These are phyloP conservation scores for Aegilops sharonensis DNA, from an alignment of 176 grass and related monocot genomes.

Conservation along the genomic window DNA sequence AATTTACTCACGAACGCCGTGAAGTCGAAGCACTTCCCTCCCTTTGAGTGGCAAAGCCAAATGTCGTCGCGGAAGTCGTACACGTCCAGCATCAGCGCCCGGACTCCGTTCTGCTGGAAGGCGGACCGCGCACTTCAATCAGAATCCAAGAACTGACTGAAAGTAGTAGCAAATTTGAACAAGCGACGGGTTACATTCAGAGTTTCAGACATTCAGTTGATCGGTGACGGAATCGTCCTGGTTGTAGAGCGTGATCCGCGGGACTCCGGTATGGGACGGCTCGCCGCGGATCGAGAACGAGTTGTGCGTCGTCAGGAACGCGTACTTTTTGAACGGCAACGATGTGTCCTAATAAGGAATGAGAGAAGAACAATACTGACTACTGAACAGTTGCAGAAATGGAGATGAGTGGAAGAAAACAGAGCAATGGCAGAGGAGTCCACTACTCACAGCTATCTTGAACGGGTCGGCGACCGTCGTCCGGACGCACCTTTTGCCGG, in stretches of 20 bases:
- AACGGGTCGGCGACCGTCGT: conserved; percentile 28
- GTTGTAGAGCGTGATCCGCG: conserved; percentile 41
- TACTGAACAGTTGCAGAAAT: background rate
- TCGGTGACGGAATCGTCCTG: conserved; percentile 44
- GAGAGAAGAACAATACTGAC: background rate
- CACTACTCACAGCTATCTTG: conserved; percentile 7
- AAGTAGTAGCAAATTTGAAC: background rate
- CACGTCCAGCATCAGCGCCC: conserved; percentile 43
- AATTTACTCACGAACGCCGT: conserved; percentile 38
- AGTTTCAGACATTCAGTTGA: conserved; percentile 36
- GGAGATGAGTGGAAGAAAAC: background rate
- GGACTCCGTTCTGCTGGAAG: conserved; percentile 28
- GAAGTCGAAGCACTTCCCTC: conserved; percentile 33
- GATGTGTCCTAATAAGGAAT: conserved; percentile 32
- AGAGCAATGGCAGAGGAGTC: background rate
- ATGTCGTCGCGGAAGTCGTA: conserved; percentile 38
- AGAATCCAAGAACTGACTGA: background rate
- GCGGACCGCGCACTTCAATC: background rate
- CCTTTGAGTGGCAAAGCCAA: conserved; percentile 43
- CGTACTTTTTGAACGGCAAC: conserved; percentile 59
- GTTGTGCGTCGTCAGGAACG: conserved; percentile 54
- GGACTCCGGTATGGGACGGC: conserved; percentile 46
- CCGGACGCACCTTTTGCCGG: conserved; percentile 35
- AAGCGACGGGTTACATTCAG: background rate
- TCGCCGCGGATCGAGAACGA: conserved; percentile 43